phyloP scores from a whole-genome alignment of 2,329 filamentous ascomycete species.

The Aspergillus versicolor region DNA sequence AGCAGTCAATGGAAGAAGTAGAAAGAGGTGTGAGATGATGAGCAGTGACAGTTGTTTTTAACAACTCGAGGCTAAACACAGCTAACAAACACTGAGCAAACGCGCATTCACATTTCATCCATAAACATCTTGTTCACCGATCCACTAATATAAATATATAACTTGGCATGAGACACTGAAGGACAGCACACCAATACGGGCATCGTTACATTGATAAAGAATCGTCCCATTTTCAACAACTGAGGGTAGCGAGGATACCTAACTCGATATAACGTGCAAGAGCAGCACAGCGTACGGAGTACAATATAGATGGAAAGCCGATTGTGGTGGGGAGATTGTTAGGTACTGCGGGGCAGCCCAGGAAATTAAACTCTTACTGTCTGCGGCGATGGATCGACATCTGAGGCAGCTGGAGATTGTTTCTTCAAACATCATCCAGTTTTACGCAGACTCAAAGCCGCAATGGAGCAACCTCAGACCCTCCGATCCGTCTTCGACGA shows the following conservation, averaged over 20 bases:
- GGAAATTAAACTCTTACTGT: slow-evolving; percentile 15
- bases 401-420: slow-evolving; percentile 23
- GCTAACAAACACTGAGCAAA: neutral
- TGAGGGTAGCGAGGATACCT: too few species aligned
- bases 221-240: too few species aligned
- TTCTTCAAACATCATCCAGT: neutral
- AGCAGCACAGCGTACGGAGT: too few species aligned
- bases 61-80: neutral
- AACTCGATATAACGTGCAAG: too few species aligned
- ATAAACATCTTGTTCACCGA: neutral
- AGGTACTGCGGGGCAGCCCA: slow-evolving; percentile 15
- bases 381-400: slow-evolving; percentile 12
- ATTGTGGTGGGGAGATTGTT: neutral
- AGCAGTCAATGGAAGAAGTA: neutral
- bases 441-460: slow-evolving; percentile 12
- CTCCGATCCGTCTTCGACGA: slow-evolving; percentile 55
- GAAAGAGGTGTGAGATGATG: neutral
- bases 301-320: too few species aligned
- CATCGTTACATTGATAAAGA: too few species aligned
- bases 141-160: neutral
- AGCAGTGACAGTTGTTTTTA: neutral
- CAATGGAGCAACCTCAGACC: slow-evolving; percentile 52
- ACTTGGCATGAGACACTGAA: neutral
- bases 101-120: neutral
- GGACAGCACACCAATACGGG: too few species aligned